phyloP scores from a whole-genome alignment of 495 filamentous ascomycete genomes.

The Aspergillus biplanus region DNA sequence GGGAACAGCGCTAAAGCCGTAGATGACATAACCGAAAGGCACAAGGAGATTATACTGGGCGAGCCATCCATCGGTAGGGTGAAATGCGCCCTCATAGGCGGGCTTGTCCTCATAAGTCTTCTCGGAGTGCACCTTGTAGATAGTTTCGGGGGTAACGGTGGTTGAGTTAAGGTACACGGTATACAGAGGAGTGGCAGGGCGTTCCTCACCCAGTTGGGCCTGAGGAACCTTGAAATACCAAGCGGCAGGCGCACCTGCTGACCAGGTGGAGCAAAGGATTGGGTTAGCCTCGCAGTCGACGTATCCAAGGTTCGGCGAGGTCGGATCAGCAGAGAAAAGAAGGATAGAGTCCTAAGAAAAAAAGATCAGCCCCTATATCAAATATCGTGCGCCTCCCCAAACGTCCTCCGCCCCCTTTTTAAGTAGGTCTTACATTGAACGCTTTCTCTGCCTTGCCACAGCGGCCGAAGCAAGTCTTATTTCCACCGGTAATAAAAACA shows the following conservation, averaged over 20 bases:
- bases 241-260: slow-evolving; percentile 67
- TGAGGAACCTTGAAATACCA: slow-evolving; percentile 76
- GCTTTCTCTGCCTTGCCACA: slow-evolving; percentile 57
- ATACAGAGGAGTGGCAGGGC: slow-evolving; percentile 52
- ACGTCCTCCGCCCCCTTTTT: slow-evolving; percentile 4
- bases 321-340: slow-evolving; percentile 66
- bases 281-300: slow-evolving; percentile 79
- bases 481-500: slow-evolving; percentile 79
- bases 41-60: slow-evolving; percentile 65
- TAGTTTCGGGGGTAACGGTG: slow-evolving; percentile 61
- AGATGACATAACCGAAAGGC: slow-evolving; percentile 72
- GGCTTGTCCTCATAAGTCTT: slow-evolving; percentile 58
- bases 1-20: slow-evolving; percentile 57
- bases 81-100: slow-evolving; percentile 72
- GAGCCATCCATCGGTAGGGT: slow-evolving; percentile 77
- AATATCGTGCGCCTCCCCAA: not conserved
- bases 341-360: slow-evolving; percentile 62
- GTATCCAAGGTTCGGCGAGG: slow-evolving; percentile 69
- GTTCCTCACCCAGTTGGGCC: slow-evolving; percentile 47
- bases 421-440: slow-evolving; percentile 54
- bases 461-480: slow-evolving; percentile 81
- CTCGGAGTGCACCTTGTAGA: slow-evolving; percentile 65
- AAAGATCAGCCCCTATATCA: slow-evolving; percentile 19
- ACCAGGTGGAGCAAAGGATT: slow-evolving; percentile 84
- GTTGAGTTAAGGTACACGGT: slow-evolving; percentile 67